Conservation (phyloP, 139 green algal species). For the Asterochloris sp. region DNA sequence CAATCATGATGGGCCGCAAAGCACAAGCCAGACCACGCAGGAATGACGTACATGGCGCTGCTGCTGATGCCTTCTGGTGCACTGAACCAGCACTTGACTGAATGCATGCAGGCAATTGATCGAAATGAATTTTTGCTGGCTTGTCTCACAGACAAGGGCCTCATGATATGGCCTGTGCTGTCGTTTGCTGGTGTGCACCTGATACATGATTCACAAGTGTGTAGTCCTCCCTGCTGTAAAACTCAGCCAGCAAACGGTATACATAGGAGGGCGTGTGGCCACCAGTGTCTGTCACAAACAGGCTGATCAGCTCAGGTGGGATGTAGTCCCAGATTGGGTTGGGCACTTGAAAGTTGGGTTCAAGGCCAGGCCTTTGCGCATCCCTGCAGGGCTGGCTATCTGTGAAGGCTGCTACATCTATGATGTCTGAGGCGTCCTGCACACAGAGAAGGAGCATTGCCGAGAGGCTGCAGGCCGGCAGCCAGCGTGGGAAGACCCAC, state of each 20-base stretch:
- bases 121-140: not conserved
- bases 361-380: not conserved
- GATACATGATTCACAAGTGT: not conserved
- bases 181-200: not conserved
- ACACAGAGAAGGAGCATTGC: not conserved
- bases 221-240: conserved; percentile 36
- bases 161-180: not conserved
- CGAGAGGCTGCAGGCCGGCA: not conserved
- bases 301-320: conserved; percentile 82
- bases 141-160: not conserved
- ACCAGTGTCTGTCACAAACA: conserved; percentile 91
- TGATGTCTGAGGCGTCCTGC: conserved; percentile 40
- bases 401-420: conserved; percentile 56
- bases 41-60: not conserved
- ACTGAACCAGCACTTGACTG: not conserved
- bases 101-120: not conserved
- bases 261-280: conserved; percentile 79
- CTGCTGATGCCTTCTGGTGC: not conserved
- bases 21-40: not conserved
- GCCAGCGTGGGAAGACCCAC: too few species aligned
- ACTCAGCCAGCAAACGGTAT: conserved; percentile 85
- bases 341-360: conserved; percentile 63
- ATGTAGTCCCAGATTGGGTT: conserved; percentile 96
- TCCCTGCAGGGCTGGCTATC: conserved; percentile 29
- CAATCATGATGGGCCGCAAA: not conserved